phyloP scores from a whole-genome alignment of 2,329 filamentous ascomycete genomes.

The Uncinocarpus reesii region DNA sequence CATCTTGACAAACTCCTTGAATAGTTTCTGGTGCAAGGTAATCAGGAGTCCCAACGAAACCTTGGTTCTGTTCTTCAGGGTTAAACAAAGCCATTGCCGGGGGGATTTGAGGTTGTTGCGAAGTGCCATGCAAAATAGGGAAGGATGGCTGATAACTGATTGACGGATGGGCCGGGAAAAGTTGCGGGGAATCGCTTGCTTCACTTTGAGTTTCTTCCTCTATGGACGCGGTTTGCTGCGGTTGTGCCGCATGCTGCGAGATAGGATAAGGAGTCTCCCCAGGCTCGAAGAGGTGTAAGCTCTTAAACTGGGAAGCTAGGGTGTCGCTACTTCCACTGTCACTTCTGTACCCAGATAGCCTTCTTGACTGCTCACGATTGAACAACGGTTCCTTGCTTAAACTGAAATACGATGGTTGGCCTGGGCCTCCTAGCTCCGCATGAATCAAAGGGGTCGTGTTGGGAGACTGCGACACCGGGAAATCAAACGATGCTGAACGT shows the following conservation, averaged over 20 bases:
- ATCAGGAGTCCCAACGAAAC: conserved; percentile 93
- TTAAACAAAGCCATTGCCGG: conserved; percentile 91
- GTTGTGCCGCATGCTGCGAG: conserved; percentile 16
- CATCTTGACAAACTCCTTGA: conserved; percentile 86
- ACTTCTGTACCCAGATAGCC: conserved; percentile 72
- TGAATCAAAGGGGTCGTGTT: conserved; percentile 77
- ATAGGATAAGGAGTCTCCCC: conserved; percentile 38
- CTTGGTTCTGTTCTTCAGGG: conserved; percentile 80
- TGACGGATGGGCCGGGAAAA: conserved; percentile 54
- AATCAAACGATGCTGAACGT: conserved; percentile 84
- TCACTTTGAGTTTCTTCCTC: conserved; percentile 67
- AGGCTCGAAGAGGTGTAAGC: conserved; percentile 61
- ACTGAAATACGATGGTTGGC: conserved; percentile 88
- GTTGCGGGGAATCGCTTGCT: conserved; percentile 65
- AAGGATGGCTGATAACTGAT: conserved; percentile 40
- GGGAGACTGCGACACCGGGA: conserved; percentile 70
- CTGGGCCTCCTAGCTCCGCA: conserved; percentile 57
- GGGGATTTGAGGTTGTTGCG: conserved; percentile 65
- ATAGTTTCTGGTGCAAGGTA: conserved; percentile 97
- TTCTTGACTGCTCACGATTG: conserved; percentile 53
- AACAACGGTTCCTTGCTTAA: conserved; percentile 33
- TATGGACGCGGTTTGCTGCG: conserved; percentile 27
- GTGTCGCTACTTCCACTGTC: conserved; percentile 88
- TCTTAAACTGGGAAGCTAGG: conserved; percentile 69
- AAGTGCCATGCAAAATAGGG: conserved; percentile 27